Evolutionary conservation across 139 green algal genomes (phyloP), one percentile per base, ranked within the genome.

Genomic region (Asterochloris sp.): DNA sequence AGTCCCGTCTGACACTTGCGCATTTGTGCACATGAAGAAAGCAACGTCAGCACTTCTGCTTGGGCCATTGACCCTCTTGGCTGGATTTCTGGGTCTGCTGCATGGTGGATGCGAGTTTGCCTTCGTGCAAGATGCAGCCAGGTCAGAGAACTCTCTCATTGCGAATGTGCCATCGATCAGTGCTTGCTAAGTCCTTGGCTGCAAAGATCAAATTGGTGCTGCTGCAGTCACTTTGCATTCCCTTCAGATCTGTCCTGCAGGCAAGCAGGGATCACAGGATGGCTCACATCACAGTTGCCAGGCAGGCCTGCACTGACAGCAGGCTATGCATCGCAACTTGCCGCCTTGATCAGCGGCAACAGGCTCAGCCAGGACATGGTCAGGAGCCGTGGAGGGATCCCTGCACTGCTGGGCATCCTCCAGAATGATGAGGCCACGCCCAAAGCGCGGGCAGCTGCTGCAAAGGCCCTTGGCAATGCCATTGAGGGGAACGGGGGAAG

Each of bases 401-500:
- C 2, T 2, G 38, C 38, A 54, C 38, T 54, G 38, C 38, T 54
- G 38, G 38, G 38, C 38, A 54, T 54, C 38, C 38, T 54, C 38
- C 38, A 54, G 38, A 54, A 54, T 54, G 38, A 54, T 54, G 38
- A 69, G 11, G 23, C 76, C 23, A 61, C 76, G 24, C 60, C 67
- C 76, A 54, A 69, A 26, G 24, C 76, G 0, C 11, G n/a, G 47
- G 76, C 76, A 26, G 76, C 60, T 13, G 68, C 60, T 21, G 23
- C 26, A 29, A 80, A 80, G 60, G 68, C 76, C 21, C 60, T 80
- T 38, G 76, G 60, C 23, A 80, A 21, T 15, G 60, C 68, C 16
- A 69, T 80, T 21, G 60, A 80, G 28, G 76, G 60, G 8, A 80
- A 80, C 54, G 76, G 76, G 21, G 76, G 60, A 23, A 80, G 47